These are phyloP conservation scores for Medicago arabica DNA, from an alignment of 306 rosid species.

Conservation along the genomic window DNA sequence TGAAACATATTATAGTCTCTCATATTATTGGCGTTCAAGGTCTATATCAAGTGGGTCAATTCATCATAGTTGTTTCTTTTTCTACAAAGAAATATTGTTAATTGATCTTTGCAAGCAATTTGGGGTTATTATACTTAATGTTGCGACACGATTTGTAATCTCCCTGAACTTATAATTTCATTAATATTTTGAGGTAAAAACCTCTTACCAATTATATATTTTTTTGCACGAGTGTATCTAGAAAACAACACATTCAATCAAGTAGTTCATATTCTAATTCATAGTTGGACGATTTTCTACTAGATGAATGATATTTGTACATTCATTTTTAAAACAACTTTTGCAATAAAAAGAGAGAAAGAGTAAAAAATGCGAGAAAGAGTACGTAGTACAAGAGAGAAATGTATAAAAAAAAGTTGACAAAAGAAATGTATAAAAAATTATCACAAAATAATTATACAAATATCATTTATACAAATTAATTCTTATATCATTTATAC, in stretches of 20 bases:
- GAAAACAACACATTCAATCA: slow-evolving; percentile 6
- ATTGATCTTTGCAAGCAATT: slow-evolving; percentile 8
- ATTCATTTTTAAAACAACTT: no score
- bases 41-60: slow-evolving; percentile 5
- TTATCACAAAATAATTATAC: no score
- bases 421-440: no score
- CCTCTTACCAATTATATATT: not conserved
- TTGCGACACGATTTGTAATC: not conserved
- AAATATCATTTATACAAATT: no score
- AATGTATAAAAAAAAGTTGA: no score
- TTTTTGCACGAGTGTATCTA: not conserved
- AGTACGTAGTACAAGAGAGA: no score
- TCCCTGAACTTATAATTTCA: not conserved
- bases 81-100: not conserved
- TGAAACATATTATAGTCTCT: not conserved
- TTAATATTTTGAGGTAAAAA: not conserved
- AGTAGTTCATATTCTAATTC: slow-evolving; percentile 4
- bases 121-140: not conserved
- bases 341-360: no score
- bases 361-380: no score
- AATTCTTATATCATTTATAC: no score
- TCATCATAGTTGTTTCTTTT: not conserved
- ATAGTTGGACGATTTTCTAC: not conserved
- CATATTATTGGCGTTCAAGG: not conserved
- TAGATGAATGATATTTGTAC: no score